Evolutionary conservation across 2,329 filamentous ascomycete species (phyloP).

Genomic region (Teratosphaeria nubilosa): DNA sequence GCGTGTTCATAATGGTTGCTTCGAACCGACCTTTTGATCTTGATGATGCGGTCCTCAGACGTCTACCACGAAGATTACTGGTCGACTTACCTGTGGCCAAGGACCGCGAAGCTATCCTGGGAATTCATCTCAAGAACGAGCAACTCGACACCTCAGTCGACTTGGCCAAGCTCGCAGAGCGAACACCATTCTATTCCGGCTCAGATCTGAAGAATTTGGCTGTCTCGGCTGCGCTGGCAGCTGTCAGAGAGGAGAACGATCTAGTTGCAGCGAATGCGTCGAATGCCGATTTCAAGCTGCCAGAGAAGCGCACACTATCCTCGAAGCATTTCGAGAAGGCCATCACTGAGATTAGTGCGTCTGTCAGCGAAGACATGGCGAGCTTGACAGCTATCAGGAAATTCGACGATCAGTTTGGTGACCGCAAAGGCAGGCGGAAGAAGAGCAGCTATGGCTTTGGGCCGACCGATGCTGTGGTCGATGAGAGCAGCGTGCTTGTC

Average conservation of each 20-base stretch:
- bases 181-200: constrained; percentile 69
- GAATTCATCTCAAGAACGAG: constrained; percentile 62
- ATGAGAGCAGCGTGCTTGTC: constrained; percentile 24
- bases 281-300: constrained; percentile 46
- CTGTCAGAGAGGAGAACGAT: constrained; percentile 63
- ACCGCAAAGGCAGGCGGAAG: constrained; percentile 53
- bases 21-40: constrained; percentile 93
- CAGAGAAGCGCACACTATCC: constrained; percentile 56
- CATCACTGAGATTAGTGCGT: constrained; percentile 79
- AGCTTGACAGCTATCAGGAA: constrained; percentile 77
- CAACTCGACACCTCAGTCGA: constrained; percentile 50
- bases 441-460: constrained; percentile 27
- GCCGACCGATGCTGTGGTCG: constrained; percentile 9
- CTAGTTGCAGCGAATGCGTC: constrained; percentile 16
- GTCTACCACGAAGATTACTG: constrained; percentile 61
- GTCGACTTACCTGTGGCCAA: constrained; percentile 60
- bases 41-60: constrained; percentile 74
- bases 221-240: constrained; percentile 68
- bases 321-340: constrained; percentile 73
- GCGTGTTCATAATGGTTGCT: constrained; percentile 95
- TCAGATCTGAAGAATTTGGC: constrained; percentile 76
- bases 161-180: constrained; percentile 51
- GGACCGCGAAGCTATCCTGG: constrained; percentile 59
- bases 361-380: constrained; percentile 88
- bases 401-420: constrained; percentile 92